Evolutionary conservation across 306 rosid genomes (phyloP), one percentile per base, ranked within the genome.

Genomic region (Casuarina equisetifolia): DNA sequence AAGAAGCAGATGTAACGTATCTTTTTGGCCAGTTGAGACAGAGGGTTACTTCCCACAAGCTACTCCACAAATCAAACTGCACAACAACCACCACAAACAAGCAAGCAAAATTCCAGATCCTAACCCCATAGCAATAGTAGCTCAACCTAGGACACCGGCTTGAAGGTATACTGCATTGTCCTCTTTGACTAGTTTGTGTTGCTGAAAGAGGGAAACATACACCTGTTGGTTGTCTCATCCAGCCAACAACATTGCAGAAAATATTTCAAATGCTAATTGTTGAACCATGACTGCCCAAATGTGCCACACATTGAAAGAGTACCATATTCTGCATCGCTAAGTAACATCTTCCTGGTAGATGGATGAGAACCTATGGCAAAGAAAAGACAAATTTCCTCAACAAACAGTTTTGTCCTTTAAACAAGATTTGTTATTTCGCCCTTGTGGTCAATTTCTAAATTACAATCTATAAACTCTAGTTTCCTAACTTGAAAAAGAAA

Each of bases 341-440:
- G 20, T 20, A 57, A 20, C 63, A 25, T 57, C 61, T 54, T 54
- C 61, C 38, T 57, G 20, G 63, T 20, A 36, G 57, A 57, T 57
- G 38, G 36, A 7, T 25, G 9, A 19, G 9, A 2, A 25, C 55
- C 13, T 51, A 17, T 51, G 55, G 55, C 16, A 51, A 51, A 51
- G 5, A 51, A 51, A 51, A 12, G 19, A 16, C 4, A 1, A 4
- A 15, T 16, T 51, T 12, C 36, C 25, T 58, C 16, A 4, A 58
- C 64, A 58, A 8, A 58, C 64, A 58, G 39, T 58, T 25, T 58
- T 58, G 39, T 25, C 64, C 64, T 58, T 58, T 55, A n/a, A n/a
- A 16, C 20, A 54, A 48, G 13, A 48, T 13, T 48, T 48, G 51
- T 8, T 9, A 10, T 48, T 48, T 48, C 61, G 9, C 61, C 61